Evolutionary conservation across 176 grass and related monocot species (phyloP).

Genomic region (Neostapfia colusana): DNA sequence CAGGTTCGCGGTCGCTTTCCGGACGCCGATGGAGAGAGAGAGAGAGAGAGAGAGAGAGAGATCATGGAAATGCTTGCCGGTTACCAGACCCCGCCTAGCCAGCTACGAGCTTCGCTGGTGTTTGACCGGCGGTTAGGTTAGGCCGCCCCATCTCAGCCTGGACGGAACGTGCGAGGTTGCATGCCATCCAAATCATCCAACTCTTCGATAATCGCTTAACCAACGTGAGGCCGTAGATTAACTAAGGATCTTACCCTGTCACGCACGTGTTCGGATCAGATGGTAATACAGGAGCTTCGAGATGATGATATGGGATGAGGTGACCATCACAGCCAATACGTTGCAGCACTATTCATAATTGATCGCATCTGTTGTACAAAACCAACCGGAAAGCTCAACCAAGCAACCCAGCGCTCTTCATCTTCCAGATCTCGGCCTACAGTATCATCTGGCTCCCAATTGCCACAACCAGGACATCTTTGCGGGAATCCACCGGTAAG

Average conservation of each 20-base stretch:
- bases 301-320: no score
- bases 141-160: no score
- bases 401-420: not conserved
- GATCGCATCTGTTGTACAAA: not conserved
- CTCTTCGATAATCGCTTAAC: not conserved
- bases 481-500: no score
- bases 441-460: not conserved
- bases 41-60: not conserved
- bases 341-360: no score
- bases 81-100: no score
- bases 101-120: no score
- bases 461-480: not conserved
- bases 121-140: no score
- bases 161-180: no score
- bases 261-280: no score
- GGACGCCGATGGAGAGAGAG: not conserved
- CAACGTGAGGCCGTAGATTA: not conserved
- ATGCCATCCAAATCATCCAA: not conserved
- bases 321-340: no score
- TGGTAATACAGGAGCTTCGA: no score
- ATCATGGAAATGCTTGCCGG: not conserved
- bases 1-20: slow-evolving; percentile 29
- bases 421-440: not conserved
- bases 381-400: not conserved
- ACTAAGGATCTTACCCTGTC: not conserved